Evolutionary conservation across 371 early-diverging fungal species (phyloP), one percentile per base, ranked within the genome.

Genomic region (Nosema muscidifuracis): DNA sequence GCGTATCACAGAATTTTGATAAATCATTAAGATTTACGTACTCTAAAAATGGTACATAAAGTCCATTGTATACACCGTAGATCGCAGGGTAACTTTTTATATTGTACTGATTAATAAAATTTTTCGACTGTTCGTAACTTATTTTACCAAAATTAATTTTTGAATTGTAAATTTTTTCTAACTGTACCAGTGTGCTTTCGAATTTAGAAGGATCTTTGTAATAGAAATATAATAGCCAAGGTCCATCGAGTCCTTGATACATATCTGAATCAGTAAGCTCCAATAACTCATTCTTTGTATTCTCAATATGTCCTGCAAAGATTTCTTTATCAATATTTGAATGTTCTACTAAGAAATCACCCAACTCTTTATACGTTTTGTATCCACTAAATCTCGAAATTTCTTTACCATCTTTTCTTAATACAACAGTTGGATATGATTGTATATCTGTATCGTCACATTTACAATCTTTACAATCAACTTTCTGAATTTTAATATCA

Each of bases 211-310:
- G 38, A 20, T 65, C 68, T 9, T 65, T 65, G 36, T 60, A 60
- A 53, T 82, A 78, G 55, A 84, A 84, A 30, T 81, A 75, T 22
- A 84, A 65, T 18, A 84, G n/a, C 81, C 82, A 81, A 18, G 84
- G 82, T 3, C 85, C 85, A 38, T 76, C 74, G 62, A 84, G 81
- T 55, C 79, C 76, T 36, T 69, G 67, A 31, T 79, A 67, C 73
- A 84, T 83, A 66, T 84, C 83, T 10, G 53, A 43, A 30, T 73
- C 74, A 3, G 36, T 66, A 12, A 84, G 74, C 24, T 22, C 56
- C 1, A 65, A 34, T 15, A 84, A 65, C 40, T 77, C 40, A 15
- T 40, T 68, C 10, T 67, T 43, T 42, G 67, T 57, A 30, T 24
- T 28, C 13, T 67, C 61, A 15, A 51, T 58, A 50, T 67, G 50